Base-by-base conservation (phyloP, 306 rosid genomes). In the Purshia tridentata region DNA sequence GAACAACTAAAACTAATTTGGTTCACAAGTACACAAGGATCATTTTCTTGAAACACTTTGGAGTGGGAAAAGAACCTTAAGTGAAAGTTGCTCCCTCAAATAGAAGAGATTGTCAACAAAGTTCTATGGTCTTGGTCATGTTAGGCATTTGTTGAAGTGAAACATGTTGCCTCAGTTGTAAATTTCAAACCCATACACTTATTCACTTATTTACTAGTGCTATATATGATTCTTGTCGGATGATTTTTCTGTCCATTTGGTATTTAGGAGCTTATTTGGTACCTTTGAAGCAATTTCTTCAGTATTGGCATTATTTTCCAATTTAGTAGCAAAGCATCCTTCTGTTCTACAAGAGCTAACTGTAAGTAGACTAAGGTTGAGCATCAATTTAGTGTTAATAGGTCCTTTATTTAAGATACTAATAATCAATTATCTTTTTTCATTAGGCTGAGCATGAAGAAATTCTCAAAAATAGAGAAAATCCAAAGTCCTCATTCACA, bases 391-490 rank as follows among this genome's bases (percentile, higher is more conserved):
- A 54, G 9, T 42, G 16, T n/a, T 35, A 22, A 7, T 6, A 23
- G 15, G 7, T 44, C 18, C 37, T 12, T 5, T 40, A 0, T 53
- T 22, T 54, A 16, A 52, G 9, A 19, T 0, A 4, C 15, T 41
- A 6, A 6, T 15, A 7, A 65, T 22, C 60, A 46, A 9, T 9
- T 19, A 19, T 23, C 22, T 13, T 13, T 22, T 20, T 15, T 18
- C 7, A 23, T 69, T 63, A 84, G 88, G 85, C 57, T 8, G 88
- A 84, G 77, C 83, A 84, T 1, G 81, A 84, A 22, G 68, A 47
- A 8, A 71, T 84, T 44, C 76, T 84, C 7, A 62, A 72, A 39
- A 77, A 58, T 45, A 84, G 79, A 69, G 74, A 75, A 40, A 70
- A 78, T 15, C 70, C 77, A 48, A 66, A 13, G n/a, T 72, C 81